These are phyloP conservation scores for Arthrobotrys conoides DNA, from an alignment of 2,329 filamentous ascomycete genomes.

Conservation along the genomic window DNA sequence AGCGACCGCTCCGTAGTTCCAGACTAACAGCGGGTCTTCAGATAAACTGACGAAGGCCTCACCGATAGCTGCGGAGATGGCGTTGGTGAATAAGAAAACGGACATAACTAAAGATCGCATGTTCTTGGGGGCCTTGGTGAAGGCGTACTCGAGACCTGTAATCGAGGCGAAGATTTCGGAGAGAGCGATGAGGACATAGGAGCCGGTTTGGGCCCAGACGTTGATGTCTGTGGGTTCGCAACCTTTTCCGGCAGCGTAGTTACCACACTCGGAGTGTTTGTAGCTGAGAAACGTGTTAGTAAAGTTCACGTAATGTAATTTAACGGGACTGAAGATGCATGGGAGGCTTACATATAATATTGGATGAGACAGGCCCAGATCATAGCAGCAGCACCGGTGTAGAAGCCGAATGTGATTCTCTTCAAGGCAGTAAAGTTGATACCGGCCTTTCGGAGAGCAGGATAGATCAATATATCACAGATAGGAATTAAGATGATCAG, in stretches of 20 bases:
- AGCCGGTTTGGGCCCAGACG: conserved; percentile 73
- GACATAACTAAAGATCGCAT: conserved; percentile 81
- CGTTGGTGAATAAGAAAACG: conserved; percentile 79
- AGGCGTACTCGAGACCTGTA: conserved; percentile 80
- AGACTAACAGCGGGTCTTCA: conserved; percentile 76
- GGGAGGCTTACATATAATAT: conserved; percentile 57
- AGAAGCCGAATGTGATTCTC: conserved; percentile 66
- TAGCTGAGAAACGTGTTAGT: conserved; percentile 33
- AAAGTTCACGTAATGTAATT: conserved; percentile 1
- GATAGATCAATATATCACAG: conserved; percentile 62
- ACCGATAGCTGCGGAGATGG: conserved; percentile 78
- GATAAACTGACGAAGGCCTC: conserved; percentile 77
- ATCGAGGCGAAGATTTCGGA: conserved; percentile 74
- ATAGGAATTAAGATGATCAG: conserved; percentile 65
- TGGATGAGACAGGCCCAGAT: conserved; percentile 70
- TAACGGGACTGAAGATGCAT: no score
- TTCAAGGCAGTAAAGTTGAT: conserved; percentile 60
- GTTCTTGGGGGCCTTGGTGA: conserved; percentile 81
- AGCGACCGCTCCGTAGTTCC: conserved; percentile 79
- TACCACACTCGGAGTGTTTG: conserved; percentile 57
- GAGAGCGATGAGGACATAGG: conserved; percentile 70
- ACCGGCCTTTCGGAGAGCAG: conserved; percentile 42
- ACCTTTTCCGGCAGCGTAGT: conserved; percentile 61
- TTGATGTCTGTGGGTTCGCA: conserved; percentile 73
- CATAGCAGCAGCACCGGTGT: conserved; percentile 67